Evolutionary conservation across 2,329 filamentous ascomycete genomes (phyloP), one percentile per base, ranked within the genome.

Genomic region (Sporothrix globosa): DNA sequence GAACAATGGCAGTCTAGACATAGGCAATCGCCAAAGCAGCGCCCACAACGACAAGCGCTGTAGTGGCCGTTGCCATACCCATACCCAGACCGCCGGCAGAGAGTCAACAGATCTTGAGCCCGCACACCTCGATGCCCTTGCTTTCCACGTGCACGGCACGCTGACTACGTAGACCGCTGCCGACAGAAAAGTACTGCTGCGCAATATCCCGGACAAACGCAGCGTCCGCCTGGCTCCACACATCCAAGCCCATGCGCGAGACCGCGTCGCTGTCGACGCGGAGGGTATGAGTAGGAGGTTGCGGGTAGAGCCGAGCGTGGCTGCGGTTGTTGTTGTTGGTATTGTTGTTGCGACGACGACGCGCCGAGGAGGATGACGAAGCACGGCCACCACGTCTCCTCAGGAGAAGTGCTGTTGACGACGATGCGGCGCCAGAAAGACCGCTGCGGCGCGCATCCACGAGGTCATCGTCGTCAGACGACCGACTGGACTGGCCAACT

Each of bases 91-190:
- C 71, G 50, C 58, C 71, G 46, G 58, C 73, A 63, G 73, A 53
- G 21, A 73, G 71, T 81, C 76, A 91, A 76, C 90, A 92, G 44
- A 94, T 87, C 76, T 87, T 83, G 67, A 93, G 81, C 4, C 91
- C 91, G 75, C 91, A 93, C n/a, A 92, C 86, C 76, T 92, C 89
- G 2, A 93, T 83, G n/a, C 86, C 87, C 76, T 88, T 89, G 48
- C 88, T 87, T 77, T 92, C 87, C 24, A 92, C 86, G 74, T 84
- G 83, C 14, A 72, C 73, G 11, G 88, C 89, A 61, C 83, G 79
- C n/a, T 90, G 82, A 41, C 83, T 88, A 61, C 83, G 79, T 19
- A 89, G 82, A 41, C 83, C 87, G 39, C 39, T 4, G 41, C 11
- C 39, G 1, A 11, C 58, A 19, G 21, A 63, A 80, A 92, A 93